Evolutionary conservation across 164 flowering plant species (phyloP), one percentile per base, ranked within the genome.

Genomic region (Houttuynia cordata): DNA sequence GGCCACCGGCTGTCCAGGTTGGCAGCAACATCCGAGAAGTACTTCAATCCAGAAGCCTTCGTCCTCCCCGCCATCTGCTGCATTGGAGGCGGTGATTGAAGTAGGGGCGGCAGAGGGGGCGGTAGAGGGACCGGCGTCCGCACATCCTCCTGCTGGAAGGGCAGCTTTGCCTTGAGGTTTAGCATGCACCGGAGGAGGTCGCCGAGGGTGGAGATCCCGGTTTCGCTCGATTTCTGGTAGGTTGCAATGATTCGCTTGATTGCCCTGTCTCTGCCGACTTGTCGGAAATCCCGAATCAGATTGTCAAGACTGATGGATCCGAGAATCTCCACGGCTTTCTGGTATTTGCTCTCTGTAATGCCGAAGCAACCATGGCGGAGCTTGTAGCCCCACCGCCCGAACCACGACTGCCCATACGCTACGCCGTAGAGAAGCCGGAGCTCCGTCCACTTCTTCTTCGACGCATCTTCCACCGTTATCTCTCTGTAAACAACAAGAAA

Each of bases 391-490:
- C 98, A 92, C 68, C 83, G 80, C 0, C 96, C 93, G 63, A 87
- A 89, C 98, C 98, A 89, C 4, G 96, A 42, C 40, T 81, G 84
- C 10, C 93, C 91, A 42, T 92, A 85, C 1, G 96, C 90, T 9
- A 83, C 78, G 1, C 89, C 88, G 57, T 89, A 69, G 0, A 87
- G 91, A 24, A 92, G 69, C 20, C 97, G 71, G 45, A 89, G 82
- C 56, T 89, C 90, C 93, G 89, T 83, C 1, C 71, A 70, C 30
- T 71, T 68, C 70, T 89, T 45, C 49, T 45, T 45, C 13, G 49
- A 3, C 13, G 49, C 17, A 45, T 45, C 49, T 45, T 45, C 49
- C 49, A 53, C 56, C 3, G 24, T 20, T 4, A 53, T 10, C n/a
- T 53, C 56, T 17, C 56, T 53, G 24, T 53, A 30, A 6, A 30